These are phyloP conservation scores for Starmerella bombicola DNA, from an alignment of 805 yeast species.

Conservation along the genomic window DNA sequence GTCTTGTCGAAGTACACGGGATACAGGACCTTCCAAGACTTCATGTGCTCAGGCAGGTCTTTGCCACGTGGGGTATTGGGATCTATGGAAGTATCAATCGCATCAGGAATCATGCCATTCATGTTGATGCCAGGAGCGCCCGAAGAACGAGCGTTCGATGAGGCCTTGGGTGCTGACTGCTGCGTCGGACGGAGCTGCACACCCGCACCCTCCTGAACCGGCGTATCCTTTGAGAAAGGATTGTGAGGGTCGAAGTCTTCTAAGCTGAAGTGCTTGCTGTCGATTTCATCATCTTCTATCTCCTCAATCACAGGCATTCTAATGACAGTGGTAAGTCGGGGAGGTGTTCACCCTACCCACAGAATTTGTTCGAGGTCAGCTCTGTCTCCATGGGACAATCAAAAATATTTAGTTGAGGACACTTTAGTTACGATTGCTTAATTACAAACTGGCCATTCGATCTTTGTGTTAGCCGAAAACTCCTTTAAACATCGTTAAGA, in stretches of 20 bases:
- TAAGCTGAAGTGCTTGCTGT: conserved; percentile 83
- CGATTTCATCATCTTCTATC: conserved; percentile 58
- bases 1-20: conserved; percentile 85
- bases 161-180: conserved; percentile 11
- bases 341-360: too few relatives aligned
- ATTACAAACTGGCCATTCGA: too few relatives aligned
- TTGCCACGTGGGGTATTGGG: conserved; percentile 11
- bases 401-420: too few relatives aligned
- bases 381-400: too few relatives aligned
- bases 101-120: not conserved
- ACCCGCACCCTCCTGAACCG: conserved; percentile 21
- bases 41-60: conserved; percentile 41
- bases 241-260: conserved; percentile 68
- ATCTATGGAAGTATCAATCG: not conserved
- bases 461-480: too few relatives aligned
- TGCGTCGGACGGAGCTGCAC: conserved; percentile 24
- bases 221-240: conserved; percentile 27
- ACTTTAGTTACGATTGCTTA: too few relatives aligned
- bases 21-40: conserved; percentile 60
- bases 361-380: too few relatives aligned
- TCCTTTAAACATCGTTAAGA: too few relatives aligned
- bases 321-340: not conserved
- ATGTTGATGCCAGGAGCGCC: not conserved
- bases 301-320: conserved; percentile 30
- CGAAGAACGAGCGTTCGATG: not conserved